These are phyloP conservation scores for Garcia nutans DNA, from an alignment of 345 rosid genomes.

Conservation along the genomic window DNA sequence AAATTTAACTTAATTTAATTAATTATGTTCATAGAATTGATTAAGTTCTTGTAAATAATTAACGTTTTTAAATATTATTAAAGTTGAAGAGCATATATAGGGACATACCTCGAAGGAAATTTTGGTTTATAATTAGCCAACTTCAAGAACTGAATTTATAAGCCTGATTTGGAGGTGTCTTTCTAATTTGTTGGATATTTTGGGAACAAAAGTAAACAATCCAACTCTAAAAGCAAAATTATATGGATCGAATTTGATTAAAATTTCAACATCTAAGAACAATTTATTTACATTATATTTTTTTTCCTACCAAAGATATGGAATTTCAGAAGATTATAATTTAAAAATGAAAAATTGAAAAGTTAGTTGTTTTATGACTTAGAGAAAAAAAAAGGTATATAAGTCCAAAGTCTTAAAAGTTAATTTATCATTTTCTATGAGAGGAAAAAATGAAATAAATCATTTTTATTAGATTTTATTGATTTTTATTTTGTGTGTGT, in stretches of 20 bases:
- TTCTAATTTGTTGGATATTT: slow-evolving; percentile 4
- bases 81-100: too few relatives aligned
- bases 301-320: not conserved
- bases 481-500: not conserved
- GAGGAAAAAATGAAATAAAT: not conserved
- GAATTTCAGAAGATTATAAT: not conserved
- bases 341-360: not conserved
- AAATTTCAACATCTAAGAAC: not conserved
- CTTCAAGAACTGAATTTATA: not conserved
- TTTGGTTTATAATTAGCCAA: not conserved
- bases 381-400: slow-evolving; percentile 14
- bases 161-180: not conserved
- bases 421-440: not conserved
- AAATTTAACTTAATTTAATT: too few relatives aligned
- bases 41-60: too few relatives aligned
- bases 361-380: not conserved
- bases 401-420: slow-evolving; percentile 15
- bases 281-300: not conserved
- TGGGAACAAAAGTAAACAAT: slow-evolving; percentile 13
- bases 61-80: too few relatives aligned
- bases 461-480: not conserved
- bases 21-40: not conserved
- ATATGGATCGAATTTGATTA: not conserved
- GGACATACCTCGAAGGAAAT: too few relatives aligned
- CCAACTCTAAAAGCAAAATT: slow-evolving; percentile 16